Evolutionary conservation across 805 yeast species (phyloP).

Genomic region (Saturnispora hagleri): DNA sequence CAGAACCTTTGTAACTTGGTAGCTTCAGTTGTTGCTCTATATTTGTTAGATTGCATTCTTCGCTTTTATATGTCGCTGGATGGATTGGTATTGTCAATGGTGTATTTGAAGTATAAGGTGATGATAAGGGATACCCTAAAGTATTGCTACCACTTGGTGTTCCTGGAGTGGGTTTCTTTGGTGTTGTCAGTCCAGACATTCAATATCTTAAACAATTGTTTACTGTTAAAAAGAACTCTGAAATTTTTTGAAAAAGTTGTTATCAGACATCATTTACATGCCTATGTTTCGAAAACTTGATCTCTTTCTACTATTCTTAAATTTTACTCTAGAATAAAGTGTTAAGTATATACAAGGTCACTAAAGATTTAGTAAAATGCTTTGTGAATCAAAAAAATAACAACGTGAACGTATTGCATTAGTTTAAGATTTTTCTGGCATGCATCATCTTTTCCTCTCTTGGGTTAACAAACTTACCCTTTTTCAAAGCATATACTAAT

Average conservation of each 20-base stretch:
- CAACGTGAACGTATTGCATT: conserved; percentile 4
- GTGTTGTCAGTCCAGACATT: background rate
- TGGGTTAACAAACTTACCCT: conserved; percentile 31
- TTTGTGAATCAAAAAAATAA: background rate
- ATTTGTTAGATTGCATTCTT: background rate
- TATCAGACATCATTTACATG: background rate
- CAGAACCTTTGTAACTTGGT: background rate
- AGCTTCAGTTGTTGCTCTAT: background rate
- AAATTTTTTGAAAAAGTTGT: background rate
- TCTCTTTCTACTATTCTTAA: background rate
- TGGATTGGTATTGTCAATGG: conserved; percentile 10
- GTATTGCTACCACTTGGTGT: conserved; percentile 2
- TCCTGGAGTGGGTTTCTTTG: background rate
- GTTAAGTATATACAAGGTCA: background rate
- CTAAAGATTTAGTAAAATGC: background rate
- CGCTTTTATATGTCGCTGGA: conserved; percentile 1
- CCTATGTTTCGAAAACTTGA: background rate
- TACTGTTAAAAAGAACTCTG: background rate
- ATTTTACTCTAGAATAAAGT: background rate
- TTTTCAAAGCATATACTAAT: conserved; percentile 44
- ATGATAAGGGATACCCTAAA: conserved; percentile 7
- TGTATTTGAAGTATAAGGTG: conserved; percentile 12
- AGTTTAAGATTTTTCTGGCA: conserved; percentile 33
- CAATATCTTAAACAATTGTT: background rate
- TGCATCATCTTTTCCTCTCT: conserved; percentile 40